Evolutionary conservation across 2,329 filamentous ascomycete species (phyloP), one percentile per base, ranked within the genome.

Genomic region (Raffaelea deltoideospora): DNA sequence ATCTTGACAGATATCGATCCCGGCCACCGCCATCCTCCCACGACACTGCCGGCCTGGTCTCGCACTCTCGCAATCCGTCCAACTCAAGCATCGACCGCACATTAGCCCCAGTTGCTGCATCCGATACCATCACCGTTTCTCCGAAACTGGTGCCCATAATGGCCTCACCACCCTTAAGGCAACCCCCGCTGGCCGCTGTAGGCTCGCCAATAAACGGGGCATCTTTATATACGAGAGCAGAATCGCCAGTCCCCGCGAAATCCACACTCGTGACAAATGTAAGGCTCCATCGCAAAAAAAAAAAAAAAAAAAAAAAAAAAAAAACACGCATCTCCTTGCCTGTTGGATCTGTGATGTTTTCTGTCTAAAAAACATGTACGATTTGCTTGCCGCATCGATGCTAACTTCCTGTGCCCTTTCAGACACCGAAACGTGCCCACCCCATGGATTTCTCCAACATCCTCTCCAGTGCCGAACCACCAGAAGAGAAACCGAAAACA

Each of bases 361-460:
- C 27, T 23, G 32, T 20, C 30, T 22, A n/a, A n/a, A n/a, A n/a
- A n/a, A n/a, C n/a, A n/a, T n/a, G n/a, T n/a, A n/a, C n/a, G n/a
- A n/a, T n/a, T n/a, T n/a, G n/a, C n/a, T n/a, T n/a, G n/a, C n/a
- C n/a, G n/a, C n/a, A n/a, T n/a, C n/a, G n/a, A n/a, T n/a, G n/a
- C n/a, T n/a, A n/a, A n/a, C 26, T 31, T 32, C 14, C 29, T 4
- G 18, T 21, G 11, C 9, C 4, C 10, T 10, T 18, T 5, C 54
- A 86, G 72, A 80, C 79, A 34, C 72, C 80, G 2, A 76, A 73
- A 47, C 76, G 86, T 54, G 78, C 79, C 40, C 82, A 93, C 53
- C 81, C 87, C 37, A 95, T 95, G 87, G 90, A 87, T 5, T 90
- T 96, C 52, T 90, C 85, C 46, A 95, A 87, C 53, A 92, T 96